Conservation (phyloP, 192 early-diverging fungal species). For the Thoreauomyces humboldtii region DNA sequence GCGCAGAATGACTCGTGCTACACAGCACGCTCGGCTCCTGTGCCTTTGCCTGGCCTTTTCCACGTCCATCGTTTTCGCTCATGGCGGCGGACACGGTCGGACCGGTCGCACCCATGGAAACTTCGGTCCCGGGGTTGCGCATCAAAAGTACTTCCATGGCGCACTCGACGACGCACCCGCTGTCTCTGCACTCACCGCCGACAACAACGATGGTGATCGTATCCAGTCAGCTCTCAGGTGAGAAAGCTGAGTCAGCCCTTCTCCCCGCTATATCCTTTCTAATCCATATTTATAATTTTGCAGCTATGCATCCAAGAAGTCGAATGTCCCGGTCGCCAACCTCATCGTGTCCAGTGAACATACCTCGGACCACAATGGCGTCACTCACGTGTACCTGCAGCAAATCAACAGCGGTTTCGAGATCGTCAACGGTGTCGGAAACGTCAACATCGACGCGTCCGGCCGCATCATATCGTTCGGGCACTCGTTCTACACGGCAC, state of each 20-base stretch:
- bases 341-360: conserved; percentile 63
- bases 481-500: conserved; percentile 57
- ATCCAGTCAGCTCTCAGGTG: background rate
- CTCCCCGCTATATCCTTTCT: too few relatives aligned
- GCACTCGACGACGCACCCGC: background rate
- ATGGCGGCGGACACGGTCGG: too few relatives aligned
- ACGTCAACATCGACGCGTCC: conserved; percentile 69
- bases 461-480: conserved; percentile 73
- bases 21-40: too few relatives aligned
- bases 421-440: conserved; percentile 81
- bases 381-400: conserved; percentile 83
- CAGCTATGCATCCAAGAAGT: conserved; percentile 5
- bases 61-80: too few relatives aligned
- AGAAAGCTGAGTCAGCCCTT: too few relatives aligned
- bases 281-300: too few relatives aligned
- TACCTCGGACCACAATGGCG: conserved; percentile 63
- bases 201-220: background rate
- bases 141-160: conserved; percentile 11
- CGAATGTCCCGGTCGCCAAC: conserved; percentile 2
- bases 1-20: too few relatives aligned
- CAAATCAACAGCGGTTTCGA: conserved; percentile 69
- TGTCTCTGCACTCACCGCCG: conserved; percentile 6
- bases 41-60: too few relatives aligned
- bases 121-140: conserved; percentile 14
- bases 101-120: conserved; percentile 16